Conservation (phyloP, 306 rosid genomes). For the Castanopsis chinensis region DNA sequence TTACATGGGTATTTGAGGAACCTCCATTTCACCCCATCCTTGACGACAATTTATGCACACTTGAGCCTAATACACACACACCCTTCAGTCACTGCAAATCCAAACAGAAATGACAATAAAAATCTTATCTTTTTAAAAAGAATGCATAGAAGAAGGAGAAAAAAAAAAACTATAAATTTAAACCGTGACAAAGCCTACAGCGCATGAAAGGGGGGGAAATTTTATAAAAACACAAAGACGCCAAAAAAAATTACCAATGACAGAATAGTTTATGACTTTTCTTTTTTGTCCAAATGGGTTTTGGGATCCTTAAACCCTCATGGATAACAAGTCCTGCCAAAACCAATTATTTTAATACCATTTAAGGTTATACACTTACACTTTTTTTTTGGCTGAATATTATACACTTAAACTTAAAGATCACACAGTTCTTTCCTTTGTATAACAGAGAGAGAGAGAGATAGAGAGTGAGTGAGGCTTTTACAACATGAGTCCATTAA, state of each 20-base stretch:
- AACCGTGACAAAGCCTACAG: conserved; percentile 9
- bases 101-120: neutral
- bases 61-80: conserved; percentile 26
- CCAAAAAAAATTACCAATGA: neutral
- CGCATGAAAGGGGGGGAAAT: neutral
- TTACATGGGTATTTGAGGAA: conserved; percentile 6
- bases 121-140: neutral
- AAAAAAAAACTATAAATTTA: neutral
- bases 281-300: conserved; percentile 6
- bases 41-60: conserved; percentile 20
- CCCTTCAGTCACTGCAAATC: conserved; percentile 28
- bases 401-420: neutral
- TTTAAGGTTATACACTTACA: neutral
- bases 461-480: neutral
- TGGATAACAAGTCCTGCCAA: conserved; percentile 30
- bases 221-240: no score
- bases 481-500: neutral
- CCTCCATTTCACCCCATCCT: conserved; percentile 42
- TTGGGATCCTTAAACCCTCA: conserved; percentile 34
- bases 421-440: neutral
- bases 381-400: no score
- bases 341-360: neutral
- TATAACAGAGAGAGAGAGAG: neutral
- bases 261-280: neutral
- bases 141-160: neutral